A percentile compares a stretch with the other conserved stretches of the same genome.
phyloP scores from a whole-genome alignment of 306 rosid species.

The Prunus campanulata region DNA sequence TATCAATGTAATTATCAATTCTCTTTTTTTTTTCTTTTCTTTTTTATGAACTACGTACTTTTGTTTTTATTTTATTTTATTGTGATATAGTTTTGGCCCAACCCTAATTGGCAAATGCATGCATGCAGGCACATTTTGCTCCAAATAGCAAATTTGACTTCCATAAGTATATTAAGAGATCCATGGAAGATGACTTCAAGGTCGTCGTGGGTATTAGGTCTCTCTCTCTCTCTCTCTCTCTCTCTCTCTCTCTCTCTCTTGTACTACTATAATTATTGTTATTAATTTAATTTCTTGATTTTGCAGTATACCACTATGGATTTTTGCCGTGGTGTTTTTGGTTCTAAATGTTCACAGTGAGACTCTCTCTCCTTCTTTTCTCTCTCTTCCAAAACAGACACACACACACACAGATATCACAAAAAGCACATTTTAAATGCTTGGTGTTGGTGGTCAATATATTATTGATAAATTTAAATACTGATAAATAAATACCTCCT shows the following conservation, averaged over 20 bases:
- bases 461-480: not conserved
- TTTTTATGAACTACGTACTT: too few relatives aligned
- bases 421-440: not conserved
- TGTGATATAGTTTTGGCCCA: too few relatives aligned
- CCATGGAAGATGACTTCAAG: conserved; percentile 79
- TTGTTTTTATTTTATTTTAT: too few relatives aligned
- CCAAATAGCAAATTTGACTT: conserved; percentile 62
- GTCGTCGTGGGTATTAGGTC: conserved; percentile 68
- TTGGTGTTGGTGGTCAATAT: not conserved
- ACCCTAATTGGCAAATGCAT: too few relatives aligned
- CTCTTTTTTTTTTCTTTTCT: too few relatives aligned
- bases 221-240: not conserved
- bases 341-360: conserved; percentile 55
- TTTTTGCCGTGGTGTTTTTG: conserved; percentile 50
- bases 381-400: too few relatives aligned
- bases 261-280: not conserved
- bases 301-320: conserved; percentile 65
- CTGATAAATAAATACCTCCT: not conserved
- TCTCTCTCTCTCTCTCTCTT: conserved; percentile 5
- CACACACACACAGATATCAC: not conserved
- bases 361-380: not conserved
- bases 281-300: not conserved
- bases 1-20: conserved; percentile 41
- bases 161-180: conserved; percentile 64
- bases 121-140: conserved; percentile 61